Conservation (phyloP, 805 yeast species). For the Cyberlindnera euphorbiiphila region DNA sequence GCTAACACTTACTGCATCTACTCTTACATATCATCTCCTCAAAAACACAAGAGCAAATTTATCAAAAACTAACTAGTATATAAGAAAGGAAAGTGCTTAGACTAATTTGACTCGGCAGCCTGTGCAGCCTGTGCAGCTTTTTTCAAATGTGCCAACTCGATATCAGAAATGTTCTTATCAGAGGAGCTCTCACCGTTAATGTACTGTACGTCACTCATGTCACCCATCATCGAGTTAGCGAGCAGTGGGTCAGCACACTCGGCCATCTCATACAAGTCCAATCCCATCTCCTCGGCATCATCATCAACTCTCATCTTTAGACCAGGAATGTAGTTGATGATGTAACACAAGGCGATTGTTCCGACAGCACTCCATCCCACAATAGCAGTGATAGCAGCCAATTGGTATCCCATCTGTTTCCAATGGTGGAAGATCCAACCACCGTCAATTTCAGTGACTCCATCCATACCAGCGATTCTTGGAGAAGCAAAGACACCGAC, state of each 20-base stretch:
- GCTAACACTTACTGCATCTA: no score
- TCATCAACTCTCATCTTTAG: slow-evolving; percentile 40
- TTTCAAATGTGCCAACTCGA: slow-evolving; percentile 4
- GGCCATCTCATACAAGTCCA: slow-evolving; percentile 49
- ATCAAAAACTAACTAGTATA: background rate
- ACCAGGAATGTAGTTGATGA: slow-evolving; percentile 50
- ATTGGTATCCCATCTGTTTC: slow-evolving; percentile 86
- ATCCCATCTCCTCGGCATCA: slow-evolving; percentile 48
- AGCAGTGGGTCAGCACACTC: slow-evolving; percentile 39
- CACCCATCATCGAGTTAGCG: slow-evolving; percentile 1
- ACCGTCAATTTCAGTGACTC: slow-evolving; percentile 76
- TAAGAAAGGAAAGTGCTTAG: no score
- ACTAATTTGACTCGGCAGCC: no score
- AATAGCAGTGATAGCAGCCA: slow-evolving; percentile 49
- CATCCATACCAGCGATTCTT: slow-evolving; percentile 86
- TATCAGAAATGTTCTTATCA: slow-evolving; percentile 3
- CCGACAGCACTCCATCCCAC: slow-evolving; percentile 42
- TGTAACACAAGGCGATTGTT: slow-evolving; percentile 40
- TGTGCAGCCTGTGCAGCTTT: slow-evolving; percentile 1
- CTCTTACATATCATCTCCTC: no score
- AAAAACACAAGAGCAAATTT: slow-evolving; percentile 1
- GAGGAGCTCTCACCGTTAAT: slow-evolving; percentile 14
- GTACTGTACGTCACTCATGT: slow-evolving; percentile 15
- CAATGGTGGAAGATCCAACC: slow-evolving; percentile 94
- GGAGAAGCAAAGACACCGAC: slow-evolving; percentile 84